A percentile compares a stretch with the other conserved stretches of the same genome.
Evolutionary conservation across 495 filamentous ascomycete genomes (phyloP).

Genomic region (Podospora sp.): DNA sequence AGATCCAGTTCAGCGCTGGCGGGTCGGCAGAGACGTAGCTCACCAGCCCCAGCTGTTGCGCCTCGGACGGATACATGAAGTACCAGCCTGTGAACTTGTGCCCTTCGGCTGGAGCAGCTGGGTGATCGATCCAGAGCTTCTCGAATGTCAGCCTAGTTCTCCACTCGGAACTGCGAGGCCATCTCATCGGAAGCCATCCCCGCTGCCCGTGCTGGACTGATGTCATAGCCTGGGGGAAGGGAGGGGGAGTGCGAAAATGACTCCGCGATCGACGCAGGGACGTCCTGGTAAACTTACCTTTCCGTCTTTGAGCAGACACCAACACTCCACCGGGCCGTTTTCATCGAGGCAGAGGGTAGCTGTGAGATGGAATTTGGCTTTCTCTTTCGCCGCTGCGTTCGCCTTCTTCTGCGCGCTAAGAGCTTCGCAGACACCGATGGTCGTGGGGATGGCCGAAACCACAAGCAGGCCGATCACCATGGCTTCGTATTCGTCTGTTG

Average conservation of each 20-base stretch:
- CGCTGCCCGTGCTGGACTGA: constrained; percentile 8
- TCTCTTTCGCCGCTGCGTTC: constrained; percentile 52
- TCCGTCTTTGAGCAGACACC: constrained; percentile 47
- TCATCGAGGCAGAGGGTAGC: constrained; percentile 48
- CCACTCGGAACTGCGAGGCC: not conserved
- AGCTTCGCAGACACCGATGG: constrained; percentile 53
- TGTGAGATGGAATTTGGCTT: constrained; percentile 53
- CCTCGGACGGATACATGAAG: constrained; percentile 60
- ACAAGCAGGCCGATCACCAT: constrained; percentile 53
- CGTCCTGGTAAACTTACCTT: constrained; percentile 38
- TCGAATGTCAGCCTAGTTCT: constrained; percentile 10
- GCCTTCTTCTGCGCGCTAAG: constrained; percentile 55
- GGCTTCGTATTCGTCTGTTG: not conserved
- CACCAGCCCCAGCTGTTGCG: constrained; percentile 58
- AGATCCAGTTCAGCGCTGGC: constrained; percentile 68
- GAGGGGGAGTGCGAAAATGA: not conserved
- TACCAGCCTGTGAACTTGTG: constrained; percentile 64
- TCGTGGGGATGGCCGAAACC: constrained; percentile 51
- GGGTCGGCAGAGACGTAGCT: constrained; percentile 60
- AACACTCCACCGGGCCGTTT: constrained; percentile 39
- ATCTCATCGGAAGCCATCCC: not conserved
- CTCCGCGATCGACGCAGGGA: not conserved
- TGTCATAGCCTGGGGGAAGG: constrained; percentile 18
- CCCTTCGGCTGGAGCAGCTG: constrained; percentile 44
- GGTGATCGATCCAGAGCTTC: constrained; percentile 52